Conservation (phyloP, 345 rosid species). For the Schrenkiella parvula region DNA sequence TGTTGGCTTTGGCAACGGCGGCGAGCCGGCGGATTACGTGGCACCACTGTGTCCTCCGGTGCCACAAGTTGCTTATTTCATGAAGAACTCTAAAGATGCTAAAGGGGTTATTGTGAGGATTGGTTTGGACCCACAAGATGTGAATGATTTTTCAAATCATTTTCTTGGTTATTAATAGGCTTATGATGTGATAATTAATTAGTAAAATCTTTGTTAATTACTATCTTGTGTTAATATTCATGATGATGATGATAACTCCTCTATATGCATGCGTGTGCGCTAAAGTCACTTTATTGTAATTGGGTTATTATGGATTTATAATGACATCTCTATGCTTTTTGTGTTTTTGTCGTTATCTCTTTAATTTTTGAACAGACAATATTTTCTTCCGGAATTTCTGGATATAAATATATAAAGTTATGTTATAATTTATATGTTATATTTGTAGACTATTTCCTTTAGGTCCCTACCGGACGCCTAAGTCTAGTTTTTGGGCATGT, state of each 20-base stretch:
- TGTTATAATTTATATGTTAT: neutral
- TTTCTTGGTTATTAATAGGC: conserved; percentile 23
- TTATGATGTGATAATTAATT: conserved; percentile 18
- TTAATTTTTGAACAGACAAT: conserved; percentile 1
- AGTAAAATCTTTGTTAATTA: conserved; percentile 2
- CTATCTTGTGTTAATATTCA: conserved; percentile 5
- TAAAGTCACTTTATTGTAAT: conserved; percentile 29
- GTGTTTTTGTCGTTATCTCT: conserved; percentile 21
- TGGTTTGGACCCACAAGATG: conserved; percentile 42
- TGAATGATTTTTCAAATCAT: conserved; percentile 33
- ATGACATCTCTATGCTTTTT: conserved; percentile 24
- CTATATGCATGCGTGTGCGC: conserved; percentile 25
- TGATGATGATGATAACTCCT: conserved; percentile 16
- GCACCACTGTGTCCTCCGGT: conserved; percentile 60
- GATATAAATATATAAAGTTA: conserved; percentile 2
- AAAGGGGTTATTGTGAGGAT: conserved; percentile 48
- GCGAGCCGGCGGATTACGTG: conserved; percentile 41
- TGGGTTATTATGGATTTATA: conserved; percentile 23
- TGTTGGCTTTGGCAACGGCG: conserved; percentile 38
- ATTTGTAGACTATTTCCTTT: conserved; percentile 3
- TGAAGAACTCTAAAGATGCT: conserved; percentile 49
- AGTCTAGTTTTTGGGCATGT: neutral
- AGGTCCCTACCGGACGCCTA: neutral
- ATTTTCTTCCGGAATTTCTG: conserved; percentile 20
- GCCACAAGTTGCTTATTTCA: conserved; percentile 63